phyloP scores from a whole-genome alignment of 176 grass and related monocot genomes.

The Pontederia paniculata region DNA sequence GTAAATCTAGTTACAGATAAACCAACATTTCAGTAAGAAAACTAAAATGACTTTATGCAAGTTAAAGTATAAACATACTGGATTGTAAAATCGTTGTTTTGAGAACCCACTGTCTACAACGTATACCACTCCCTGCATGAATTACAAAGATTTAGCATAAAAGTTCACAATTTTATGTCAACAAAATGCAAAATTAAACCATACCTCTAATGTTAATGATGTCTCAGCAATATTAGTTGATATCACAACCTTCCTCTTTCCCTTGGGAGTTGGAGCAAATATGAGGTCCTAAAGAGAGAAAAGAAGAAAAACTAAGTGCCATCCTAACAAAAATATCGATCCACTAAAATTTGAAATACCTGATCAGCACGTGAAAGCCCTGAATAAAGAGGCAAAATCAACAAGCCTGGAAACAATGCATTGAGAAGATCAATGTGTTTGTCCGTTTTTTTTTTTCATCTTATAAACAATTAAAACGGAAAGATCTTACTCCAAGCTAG shows the following conservation, averaged over 20 bases:
- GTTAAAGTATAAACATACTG: conserved; percentile 30
- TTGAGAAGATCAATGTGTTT: not conserved
- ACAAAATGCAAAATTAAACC: conserved; percentile 10
- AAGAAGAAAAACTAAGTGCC: not conserved
- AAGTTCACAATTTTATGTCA: not conserved
- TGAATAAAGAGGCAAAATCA: conserved; percentile 87
- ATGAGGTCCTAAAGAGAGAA: conserved; percentile 67
- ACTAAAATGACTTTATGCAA: conserved; percentile 1
- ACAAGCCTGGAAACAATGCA: conserved; percentile 44
- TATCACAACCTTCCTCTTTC: conserved; percentile 96
- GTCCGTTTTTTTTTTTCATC: no score
- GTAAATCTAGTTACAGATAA: not conserved
- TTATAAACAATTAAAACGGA: no score
- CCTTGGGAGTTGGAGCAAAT: conserved; percentile 66
- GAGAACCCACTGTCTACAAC: conserved; percentile 97
- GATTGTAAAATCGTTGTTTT: conserved; percentile 97
- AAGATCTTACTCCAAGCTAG: no score
- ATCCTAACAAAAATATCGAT: no score
- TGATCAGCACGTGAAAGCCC: conserved; percentile 80
- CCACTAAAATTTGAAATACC: conserved; percentile 21
- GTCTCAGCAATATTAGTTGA: conserved; percentile 99
- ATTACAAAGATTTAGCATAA: conserved; percentile 17
- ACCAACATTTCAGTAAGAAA: not conserved
- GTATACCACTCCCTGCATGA: conserved; percentile 65
- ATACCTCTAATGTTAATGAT: conserved; percentile 84